phyloP scores from a whole-genome alignment of 768 basidiomycete genomes.

The Omphalotus guepiniiformis region DNA sequence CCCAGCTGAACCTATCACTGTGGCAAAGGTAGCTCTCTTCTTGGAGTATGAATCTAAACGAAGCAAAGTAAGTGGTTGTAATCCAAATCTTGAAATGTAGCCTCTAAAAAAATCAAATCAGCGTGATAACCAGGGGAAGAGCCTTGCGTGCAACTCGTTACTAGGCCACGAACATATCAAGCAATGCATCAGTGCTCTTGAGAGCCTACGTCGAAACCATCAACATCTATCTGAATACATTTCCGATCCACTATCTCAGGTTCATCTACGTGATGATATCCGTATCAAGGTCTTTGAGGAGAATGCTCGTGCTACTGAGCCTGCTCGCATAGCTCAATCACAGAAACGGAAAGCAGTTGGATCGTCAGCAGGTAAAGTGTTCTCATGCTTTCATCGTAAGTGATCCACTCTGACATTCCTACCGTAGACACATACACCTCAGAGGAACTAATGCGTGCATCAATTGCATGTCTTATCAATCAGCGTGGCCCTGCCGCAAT shows the following conservation, averaged over 20 bases:
- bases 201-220: not conserved
- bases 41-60: constrained; percentile 18
- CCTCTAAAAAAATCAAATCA: not conserved
- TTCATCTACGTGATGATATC: not conserved
- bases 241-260: not conserved
- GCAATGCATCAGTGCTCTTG: not conserved
- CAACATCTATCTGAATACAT: not conserved
- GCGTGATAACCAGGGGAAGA: not conserved
- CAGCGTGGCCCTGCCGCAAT: not conserved
- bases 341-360: not conserved
- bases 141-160: no score
- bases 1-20: constrained; percentile 16
- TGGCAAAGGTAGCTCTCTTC: constrained; percentile 20
- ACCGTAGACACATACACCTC: not conserved
- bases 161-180: not conserved
- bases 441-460: not conserved
- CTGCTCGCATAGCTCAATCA: not conserved
- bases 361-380: not conserved
- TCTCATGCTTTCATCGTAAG: not conserved
- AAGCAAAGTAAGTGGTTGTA: constrained; percentile 14
- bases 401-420: not conserved
- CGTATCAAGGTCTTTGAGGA: not conserved
- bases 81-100: not conserved
- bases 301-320: not conserved
- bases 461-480: not conserved